Conservation (phyloP, 75 land plant genomes). For the Gnetum montanum region DNA sequence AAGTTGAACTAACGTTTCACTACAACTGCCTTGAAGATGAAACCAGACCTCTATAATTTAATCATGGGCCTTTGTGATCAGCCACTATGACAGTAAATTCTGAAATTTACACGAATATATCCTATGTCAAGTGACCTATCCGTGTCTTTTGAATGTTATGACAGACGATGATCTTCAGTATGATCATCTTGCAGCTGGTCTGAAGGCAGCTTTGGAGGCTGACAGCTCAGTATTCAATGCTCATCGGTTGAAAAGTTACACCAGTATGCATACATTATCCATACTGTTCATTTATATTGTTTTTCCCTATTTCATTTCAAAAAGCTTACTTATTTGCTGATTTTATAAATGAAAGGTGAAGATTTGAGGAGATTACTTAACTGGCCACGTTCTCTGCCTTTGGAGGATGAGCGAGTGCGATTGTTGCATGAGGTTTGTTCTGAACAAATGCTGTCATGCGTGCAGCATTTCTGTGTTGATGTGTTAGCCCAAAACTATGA, state of each 20-base stretch:
- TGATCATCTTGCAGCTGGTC: constrained; percentile 76
- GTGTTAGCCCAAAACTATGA: too few relatives aligned
- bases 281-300: neutral
- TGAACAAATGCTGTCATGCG: neutral
- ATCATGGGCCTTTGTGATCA: too few relatives aligned
- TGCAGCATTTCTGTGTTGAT: neutral
- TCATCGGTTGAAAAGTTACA: constrained; percentile 58
- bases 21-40: too few relatives aligned
- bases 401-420: constrained; percentile 95
- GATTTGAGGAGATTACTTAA: constrained; percentile 70
- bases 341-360: constrained; percentile 33
- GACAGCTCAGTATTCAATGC: constrained; percentile 82
- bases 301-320: neutral
- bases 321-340: neutral
- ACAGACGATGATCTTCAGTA: constrained; percentile 77
- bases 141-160: too few relatives aligned
- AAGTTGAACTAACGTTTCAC: too few relatives aligned
- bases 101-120: too few relatives aligned
- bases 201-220: constrained; percentile 58
- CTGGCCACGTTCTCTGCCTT: constrained; percentile 93
- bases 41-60: too few relatives aligned
- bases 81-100: too few relatives aligned
- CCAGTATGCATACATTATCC: constrained; percentile 32
- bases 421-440: constrained; percentile 71
- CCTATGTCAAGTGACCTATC: too few relatives aligned